Percentiles rank a stretch among this genome's conserved stretches.
Evolutionary conservation across 495 filamentous ascomycete species (phyloP).

Genomic region (Aspergillus asperescens): DNA sequence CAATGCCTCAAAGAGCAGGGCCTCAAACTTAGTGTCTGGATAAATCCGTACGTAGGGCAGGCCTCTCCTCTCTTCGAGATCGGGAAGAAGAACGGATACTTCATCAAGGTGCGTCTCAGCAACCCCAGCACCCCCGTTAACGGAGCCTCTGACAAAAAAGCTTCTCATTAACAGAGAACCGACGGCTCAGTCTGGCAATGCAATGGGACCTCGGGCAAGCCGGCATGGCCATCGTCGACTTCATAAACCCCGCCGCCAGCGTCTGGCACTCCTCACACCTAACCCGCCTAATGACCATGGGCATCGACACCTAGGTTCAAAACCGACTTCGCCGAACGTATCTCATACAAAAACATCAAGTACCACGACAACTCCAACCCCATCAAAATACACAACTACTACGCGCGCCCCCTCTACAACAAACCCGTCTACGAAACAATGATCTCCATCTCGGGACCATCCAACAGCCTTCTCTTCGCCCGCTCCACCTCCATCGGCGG

Average conservation of each 20-base stretch:
- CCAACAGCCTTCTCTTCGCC: constrained; percentile 62
- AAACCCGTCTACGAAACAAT: constrained; percentile 62
- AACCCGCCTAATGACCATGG: constrained; percentile 55
- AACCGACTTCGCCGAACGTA: constrained; percentile 69
- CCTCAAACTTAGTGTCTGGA: constrained; percentile 65
- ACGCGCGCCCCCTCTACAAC: constrained; percentile 66
- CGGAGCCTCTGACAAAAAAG: background rate
- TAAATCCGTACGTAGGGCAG: constrained; percentile 66
- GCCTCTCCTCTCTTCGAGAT: constrained; percentile 59
- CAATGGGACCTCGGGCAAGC: constrained; percentile 74
- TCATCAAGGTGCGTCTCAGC: constrained; percentile 46
- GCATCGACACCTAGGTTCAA: constrained; percentile 68
- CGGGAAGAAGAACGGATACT: constrained; percentile 61
- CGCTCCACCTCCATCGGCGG: constrained; percentile 61
- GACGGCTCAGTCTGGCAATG: constrained; percentile 69
- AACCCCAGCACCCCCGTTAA: background rate
- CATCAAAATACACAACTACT: constrained; percentile 68
- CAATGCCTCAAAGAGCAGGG: constrained; percentile 58
- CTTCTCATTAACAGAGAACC: constrained; percentile 34
- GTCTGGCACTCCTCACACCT: constrained; percentile 56
- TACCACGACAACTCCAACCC: constrained; percentile 56
- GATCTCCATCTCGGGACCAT: constrained; percentile 50
- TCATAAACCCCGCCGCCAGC: constrained; percentile 64
- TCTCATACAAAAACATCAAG: constrained; percentile 55
- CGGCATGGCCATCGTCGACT: constrained; percentile 69